phyloP scores from a whole-genome alignment of 1,284 basidiomycete species.

The Malassezia caprae region DNA sequence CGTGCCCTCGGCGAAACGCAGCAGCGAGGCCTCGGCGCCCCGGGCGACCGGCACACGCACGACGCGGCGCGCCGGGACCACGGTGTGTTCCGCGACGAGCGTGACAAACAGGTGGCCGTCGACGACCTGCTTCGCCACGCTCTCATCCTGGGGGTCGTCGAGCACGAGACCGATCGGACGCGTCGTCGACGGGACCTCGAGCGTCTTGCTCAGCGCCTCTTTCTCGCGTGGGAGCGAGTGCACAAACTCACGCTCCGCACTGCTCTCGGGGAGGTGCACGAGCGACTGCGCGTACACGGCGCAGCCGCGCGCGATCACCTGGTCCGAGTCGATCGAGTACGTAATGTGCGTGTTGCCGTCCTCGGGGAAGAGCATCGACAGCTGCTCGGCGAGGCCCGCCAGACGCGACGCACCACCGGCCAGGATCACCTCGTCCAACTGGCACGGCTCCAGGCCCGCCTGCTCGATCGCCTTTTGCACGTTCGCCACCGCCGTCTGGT shows the following conservation, averaged over 20 bases:
- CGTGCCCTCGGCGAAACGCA: constrained; percentile 80
- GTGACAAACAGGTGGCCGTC: constrained; percentile 47
- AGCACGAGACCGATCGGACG: constrained; percentile 69
- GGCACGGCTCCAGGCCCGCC: constrained; percentile 62
- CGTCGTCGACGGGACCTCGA: constrained; percentile 25
- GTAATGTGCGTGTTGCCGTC: constrained; percentile 52
- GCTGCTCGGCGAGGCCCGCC: constrained; percentile 68
- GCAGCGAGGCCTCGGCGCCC: constrained; percentile 52
- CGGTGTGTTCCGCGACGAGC: constrained; percentile 48
- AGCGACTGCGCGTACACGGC: constrained; percentile 64
- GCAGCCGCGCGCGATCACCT: constrained; percentile 77
- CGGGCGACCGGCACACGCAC: constrained; percentile 53
- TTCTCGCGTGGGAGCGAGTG: constrained; percentile 25
- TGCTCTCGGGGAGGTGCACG: constrained; percentile 26
- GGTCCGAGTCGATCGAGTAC: constrained; percentile 68
- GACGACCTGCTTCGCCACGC: constrained; percentile 52
- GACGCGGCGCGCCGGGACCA: constrained; percentile 65
- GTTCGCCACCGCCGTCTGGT: constrained; percentile 60
- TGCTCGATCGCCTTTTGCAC: constrained; percentile 58
- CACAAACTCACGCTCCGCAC: constrained; percentile 31
- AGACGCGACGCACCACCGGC: constrained; percentile 78
- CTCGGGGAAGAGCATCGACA: constrained; percentile 64
- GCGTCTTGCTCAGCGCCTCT: constrained; percentile 49
- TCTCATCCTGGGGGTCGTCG: constrained; percentile 53
- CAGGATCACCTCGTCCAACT: constrained; percentile 72